These are phyloP conservation scores for Dicorynia guianensis DNA, from an alignment of 306 rosid genomes.

Conservation along the genomic window DNA sequence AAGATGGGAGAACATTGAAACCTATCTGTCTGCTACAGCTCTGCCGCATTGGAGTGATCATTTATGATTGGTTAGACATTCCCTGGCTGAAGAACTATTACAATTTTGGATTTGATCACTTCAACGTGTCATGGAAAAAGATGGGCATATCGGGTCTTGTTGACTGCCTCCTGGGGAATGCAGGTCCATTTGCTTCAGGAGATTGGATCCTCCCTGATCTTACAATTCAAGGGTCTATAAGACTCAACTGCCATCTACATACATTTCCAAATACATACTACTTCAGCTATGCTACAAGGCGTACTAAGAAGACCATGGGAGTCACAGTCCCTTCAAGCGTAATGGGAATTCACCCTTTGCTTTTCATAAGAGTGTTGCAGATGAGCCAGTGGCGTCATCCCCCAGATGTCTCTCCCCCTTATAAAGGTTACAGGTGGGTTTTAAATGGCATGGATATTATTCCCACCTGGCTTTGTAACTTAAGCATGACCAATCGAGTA, in stretches of 20 bases:
- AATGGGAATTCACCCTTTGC: constrained; percentile 80
- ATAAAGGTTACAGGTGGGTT: constrained; percentile 88
- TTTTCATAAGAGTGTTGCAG: constrained; percentile 85
- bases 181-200: constrained; percentile 89
- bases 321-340: constrained; percentile 84
- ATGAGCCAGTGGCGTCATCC: constrained; percentile 97
- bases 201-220: constrained; percentile 99
- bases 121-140: constrained; percentile 81
- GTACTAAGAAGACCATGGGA: constrained; percentile 79
- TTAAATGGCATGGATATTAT: constrained; percentile 21
- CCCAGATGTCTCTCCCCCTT: constrained; percentile 79
- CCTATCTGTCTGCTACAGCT: constrained; percentile 78
- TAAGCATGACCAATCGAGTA: constrained; percentile 13
- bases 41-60: constrained; percentile 84
- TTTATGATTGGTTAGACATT: constrained; percentile 94
- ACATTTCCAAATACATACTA: constrained; percentile 91
- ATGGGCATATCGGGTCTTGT: constrained; percentile 82
- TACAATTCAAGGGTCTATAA: constrained; percentile 89
- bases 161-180: constrained; percentile 76
- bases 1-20: constrained; percentile 86
- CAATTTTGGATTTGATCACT: constrained; percentile 96
- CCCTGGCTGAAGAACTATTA: constrained; percentile 85
- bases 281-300: constrained; percentile 94
- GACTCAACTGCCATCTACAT: constrained; percentile 57
- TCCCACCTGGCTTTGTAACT: constrained; percentile 6